Base-by-base conservation (phyloP, 305 asterid species). In the Fraxinus velutina region DNA sequence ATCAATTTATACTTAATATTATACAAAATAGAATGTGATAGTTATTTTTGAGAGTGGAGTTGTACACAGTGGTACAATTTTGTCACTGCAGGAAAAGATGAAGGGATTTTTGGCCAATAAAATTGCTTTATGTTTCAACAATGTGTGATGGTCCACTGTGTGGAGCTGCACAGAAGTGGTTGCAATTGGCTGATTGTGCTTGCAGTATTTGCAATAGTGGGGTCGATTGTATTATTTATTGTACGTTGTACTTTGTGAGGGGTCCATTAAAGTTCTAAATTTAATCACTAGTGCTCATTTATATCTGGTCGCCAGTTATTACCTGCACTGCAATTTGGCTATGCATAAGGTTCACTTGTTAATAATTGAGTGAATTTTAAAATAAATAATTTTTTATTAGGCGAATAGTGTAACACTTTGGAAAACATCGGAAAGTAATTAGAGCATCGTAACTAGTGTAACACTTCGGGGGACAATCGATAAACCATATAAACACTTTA, bases 311-410 rank as follows among this genome's bases (percentile, higher is more conserved):
- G 2, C 44, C 44, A 37, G 12, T 37, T 7, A 6, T 37, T 7
- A 37, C 9, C 37, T 79, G 50, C 82, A 68, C 82, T 8, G 32
- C 6, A 55, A 57, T n/a, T 9, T 44, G 79, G 82, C 55, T 33
- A 17, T 5, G 66, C 8, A 17, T 17, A 37, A 37, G 42, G 42
- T 36, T 36, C 7, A 36, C 42, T 36, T 36, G 7, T 36, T 22
- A 36, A 1, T 6, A 37, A 37, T 0, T 37, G 10, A 42, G 4
- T 9, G 50, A 42, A 42, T 42, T 42, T 39, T 42, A 10, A 42
- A 42, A 39, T 39, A 39, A 39, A 8, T 9, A 9, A 1, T 6
- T 37, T 37, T 37, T 8, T 39, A 32, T 32, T 32, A 3, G 36
- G 36, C 3, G 33, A 30, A 2, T 3, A 30, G 33, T 4, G 36